Evolutionary conservation across 805 yeast genomes (phyloP), one percentile per base, ranked within the genome.

Genomic region (Naumovozyma baii): DNA sequence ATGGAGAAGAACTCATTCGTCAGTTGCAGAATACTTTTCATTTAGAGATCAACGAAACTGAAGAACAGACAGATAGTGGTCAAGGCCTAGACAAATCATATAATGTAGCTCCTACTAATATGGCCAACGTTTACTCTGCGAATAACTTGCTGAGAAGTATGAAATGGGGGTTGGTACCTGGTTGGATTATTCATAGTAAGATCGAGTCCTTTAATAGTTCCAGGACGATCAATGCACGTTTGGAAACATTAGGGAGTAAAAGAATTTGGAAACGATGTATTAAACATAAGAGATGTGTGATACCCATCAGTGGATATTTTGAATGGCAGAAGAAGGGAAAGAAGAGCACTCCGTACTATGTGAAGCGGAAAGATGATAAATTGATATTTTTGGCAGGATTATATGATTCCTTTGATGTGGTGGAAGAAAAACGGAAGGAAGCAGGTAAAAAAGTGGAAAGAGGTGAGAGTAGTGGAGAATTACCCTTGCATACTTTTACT

Each of bases 101-200:
- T 53, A 81, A 82, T 47, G 66, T 82, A 2, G 75, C 78, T 0
- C 92, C 90, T 1, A 77, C 83, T 3, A 62, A 65, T 30, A 48
- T 46, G 12, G 75, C 67, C 1, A 82, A 68, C 31, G 77, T 58
- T 39, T 49, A 55, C 38, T 42, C 48, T 13, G 35, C 44, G 1
- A 39, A 41, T 29, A 39, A 44, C 5, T 36, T 51, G 54, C 26
- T 74, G 2, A 63, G 73, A 40, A 68, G 70, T 33, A 83, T 84
- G 92, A 72, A 70, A 35, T 87, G 94, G 83, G 92, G 95, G 0
- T 61, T 86, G 29, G 69, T 83, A 1, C 95, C 95, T 0, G 51
- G 57, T 7, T 82, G 86, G 85, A 29, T 29, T 5, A 14, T n/a
- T 29, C 68, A 76, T 1, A 65, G 64, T 32, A 66, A 66, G 17